Percentiles rank a stretch among this genome's conserved stretches.
phyloP scores from a whole-genome alignment of 1,284 basidiomycete genomes.

The Tylopilus sp. region DNA sequence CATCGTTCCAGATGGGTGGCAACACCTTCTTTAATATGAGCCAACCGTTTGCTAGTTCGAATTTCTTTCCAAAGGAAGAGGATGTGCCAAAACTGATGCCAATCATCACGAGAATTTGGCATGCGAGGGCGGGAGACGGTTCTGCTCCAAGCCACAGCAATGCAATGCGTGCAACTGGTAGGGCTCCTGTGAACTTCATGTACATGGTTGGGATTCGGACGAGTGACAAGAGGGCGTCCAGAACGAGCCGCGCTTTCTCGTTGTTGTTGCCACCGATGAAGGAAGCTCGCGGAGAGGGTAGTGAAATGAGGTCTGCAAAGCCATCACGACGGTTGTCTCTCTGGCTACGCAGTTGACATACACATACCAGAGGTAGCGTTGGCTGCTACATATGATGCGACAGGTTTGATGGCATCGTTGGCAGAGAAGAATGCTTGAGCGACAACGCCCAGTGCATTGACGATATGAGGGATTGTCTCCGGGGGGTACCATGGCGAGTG shows the following conservation, averaged over 20 bases:
- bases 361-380: constrained; percentile 70
- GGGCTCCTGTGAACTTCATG: constrained; percentile 58
- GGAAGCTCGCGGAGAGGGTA: constrained; percentile 51
- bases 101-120: constrained; percentile 59
- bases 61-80: constrained; percentile 62
- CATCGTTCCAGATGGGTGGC: constrained; percentile 62
- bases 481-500: constrained; percentile 71
- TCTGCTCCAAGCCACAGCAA: constrained; percentile 69
- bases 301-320: constrained; percentile 10
- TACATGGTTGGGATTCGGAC: constrained; percentile 53
- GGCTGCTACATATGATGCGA: constrained; percentile 82
- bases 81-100: constrained; percentile 51
- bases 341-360: background rate
- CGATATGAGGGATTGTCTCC: constrained; percentile 51
- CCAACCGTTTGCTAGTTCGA: constrained; percentile 77
- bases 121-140: constrained; percentile 56
- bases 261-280: constrained; percentile 12
- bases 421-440: constrained; percentile 61
- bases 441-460: constrained; percentile 57
- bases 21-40: constrained; percentile 59
- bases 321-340: background rate
- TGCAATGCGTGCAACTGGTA: constrained; percentile 71
- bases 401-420: constrained; percentile 76
- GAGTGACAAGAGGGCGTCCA: constrained; percentile 56
- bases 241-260: constrained; percentile 59